phyloP scores from a whole-genome alignment of 805 yeast genomes.

The Candida fluviatilis region DNA sequence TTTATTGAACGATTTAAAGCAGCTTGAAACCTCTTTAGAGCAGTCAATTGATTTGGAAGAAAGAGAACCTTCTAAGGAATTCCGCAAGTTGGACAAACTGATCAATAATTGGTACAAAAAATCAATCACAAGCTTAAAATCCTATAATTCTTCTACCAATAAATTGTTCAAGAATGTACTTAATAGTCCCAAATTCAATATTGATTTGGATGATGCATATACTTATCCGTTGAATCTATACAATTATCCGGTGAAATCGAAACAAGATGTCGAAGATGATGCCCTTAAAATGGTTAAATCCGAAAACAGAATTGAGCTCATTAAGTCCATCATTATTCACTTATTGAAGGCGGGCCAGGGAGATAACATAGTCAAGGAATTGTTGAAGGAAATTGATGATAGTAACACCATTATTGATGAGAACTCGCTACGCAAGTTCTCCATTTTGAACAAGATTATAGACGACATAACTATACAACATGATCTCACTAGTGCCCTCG shows the following conservation, averaged over 20 bases:
- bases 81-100: slow-evolving; percentile 12
- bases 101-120: slow-evolving; percentile 32
- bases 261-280: slow-evolving; percentile 4
- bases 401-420: slow-evolving; percentile 20
- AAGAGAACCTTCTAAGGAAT: neutral
- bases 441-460: slow-evolving; percentile 27
- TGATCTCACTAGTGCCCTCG: slow-evolving; percentile 26
- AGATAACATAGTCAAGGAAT: slow-evolving; percentile 24
- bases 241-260: slow-evolving; percentile 19
- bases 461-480: slow-evolving; percentile 28
- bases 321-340: slow-evolving; percentile 36
- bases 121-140: slow-evolving; percentile 29
- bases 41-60: neutral
- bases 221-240: slow-evolving; percentile 32
- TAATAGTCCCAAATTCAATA: slow-evolving; percentile 20
- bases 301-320: slow-evolving; percentile 26
- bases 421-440: slow-evolving; percentile 21
- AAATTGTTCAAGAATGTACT: slow-evolving; percentile 31
- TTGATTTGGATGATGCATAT: slow-evolving; percentile 39
- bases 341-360: slow-evolving; percentile 38
- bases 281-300: slow-evolving; percentile 11
- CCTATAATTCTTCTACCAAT: slow-evolving; percentile 31
- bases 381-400: slow-evolving; percentile 18
- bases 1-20: slow-evolving; percentile 21
- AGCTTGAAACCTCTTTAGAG: slow-evolving; percentile 19